Conservation (phyloP, 129 eudicot species). For the Smallanthus sonchifolius region DNA sequence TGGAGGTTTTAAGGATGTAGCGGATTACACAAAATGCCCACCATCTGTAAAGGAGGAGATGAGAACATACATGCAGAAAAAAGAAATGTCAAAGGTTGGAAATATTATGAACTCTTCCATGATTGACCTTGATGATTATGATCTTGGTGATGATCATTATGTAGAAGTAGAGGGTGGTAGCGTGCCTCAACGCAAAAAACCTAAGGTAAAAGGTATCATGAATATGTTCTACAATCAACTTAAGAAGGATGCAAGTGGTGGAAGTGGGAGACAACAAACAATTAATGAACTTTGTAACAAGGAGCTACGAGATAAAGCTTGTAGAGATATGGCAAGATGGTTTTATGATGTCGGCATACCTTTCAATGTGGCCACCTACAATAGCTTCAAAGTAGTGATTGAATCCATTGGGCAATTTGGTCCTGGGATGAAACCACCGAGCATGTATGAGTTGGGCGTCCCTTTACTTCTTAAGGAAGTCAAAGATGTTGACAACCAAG, state of each 20-base stretch:
- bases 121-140: neutral
- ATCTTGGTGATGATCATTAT: neutral
- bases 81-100: neutral
- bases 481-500: too few species aligned
- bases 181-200: neutral
- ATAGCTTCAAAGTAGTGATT: too few species aligned
- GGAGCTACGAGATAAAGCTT: slow-evolving; percentile 3
- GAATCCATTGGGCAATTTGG: too few species aligned
- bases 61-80: neutral
- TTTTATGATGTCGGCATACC: slow-evolving; percentile 16
- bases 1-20: neutral
- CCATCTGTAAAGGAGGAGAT: neutral
- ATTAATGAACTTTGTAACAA: neutral
- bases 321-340: slow-evolving; percentile 8
- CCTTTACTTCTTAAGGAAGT: too few species aligned
- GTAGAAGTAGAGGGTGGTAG: neutral
- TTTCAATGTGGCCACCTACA: slow-evolving; percentile 6
- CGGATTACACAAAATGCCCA: too few species aligned
- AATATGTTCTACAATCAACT: neutral
- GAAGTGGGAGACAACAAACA: neutral
- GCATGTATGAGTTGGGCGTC: too few species aligned
- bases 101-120: neutral
- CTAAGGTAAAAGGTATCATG: slow-evolving; percentile 5
- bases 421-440: too few species aligned
- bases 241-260: neutral